Percentiles rank a stretch among this genome's conserved stretches.
These are phyloP conservation scores for Corniculantispora saksenae DNA, from an alignment of 2,329 filamentous ascomycete species.

Conservation along the genomic window DNA sequence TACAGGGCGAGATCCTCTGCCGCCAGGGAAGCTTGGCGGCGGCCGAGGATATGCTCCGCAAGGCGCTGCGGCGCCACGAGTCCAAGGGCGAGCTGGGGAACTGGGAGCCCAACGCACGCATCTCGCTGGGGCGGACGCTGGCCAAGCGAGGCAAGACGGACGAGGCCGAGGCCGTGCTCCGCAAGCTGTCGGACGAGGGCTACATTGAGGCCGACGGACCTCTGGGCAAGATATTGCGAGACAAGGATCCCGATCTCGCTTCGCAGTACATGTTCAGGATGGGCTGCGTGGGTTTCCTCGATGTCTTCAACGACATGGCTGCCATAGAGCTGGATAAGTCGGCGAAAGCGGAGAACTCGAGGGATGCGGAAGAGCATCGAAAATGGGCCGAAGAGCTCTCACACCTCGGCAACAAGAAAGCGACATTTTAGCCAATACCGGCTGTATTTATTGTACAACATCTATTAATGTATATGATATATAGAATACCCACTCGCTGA, in stretches of 20 bases:
- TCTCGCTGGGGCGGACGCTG: conserved; percentile 13
- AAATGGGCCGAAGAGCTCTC: conserved; percentile 39
- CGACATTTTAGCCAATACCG: conserved; percentile 31
- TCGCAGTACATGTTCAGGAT: conserved; percentile 30
- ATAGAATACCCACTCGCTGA: neutral
- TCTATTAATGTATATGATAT: conserved; percentile 25
- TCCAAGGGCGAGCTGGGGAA: neutral
- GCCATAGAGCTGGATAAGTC: conserved; percentile 31
- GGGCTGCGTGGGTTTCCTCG: conserved; percentile 27
- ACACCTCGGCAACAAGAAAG: conserved; percentile 30
- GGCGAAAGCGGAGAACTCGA: conserved; percentile 20
- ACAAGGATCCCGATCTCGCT: conserved; percentile 26
- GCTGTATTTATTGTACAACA: conserved; percentile 15
- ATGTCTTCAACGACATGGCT: conserved; percentile 31
- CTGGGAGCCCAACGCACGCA: conserved; percentile 17
- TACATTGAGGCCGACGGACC: conserved; percentile 29
- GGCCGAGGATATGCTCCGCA: conserved; percentile 22
- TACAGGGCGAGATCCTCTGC: conserved; percentile 34
- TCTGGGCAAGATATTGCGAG: conserved; percentile 29
- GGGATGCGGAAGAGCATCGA: conserved; percentile 24
- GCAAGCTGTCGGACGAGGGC: conserved; percentile 25
- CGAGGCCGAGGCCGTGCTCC: conserved; percentile 29
- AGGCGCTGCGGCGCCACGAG: neutral
- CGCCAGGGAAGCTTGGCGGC: conserved; percentile 27
- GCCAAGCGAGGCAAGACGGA: conserved; percentile 17